A percentile compares a stretch with the other conserved stretches of the same genome.
These are phyloP conservation scores for Gastrolobium villosum DNA, from an alignment of 306 rosid species.

Conservation along the genomic window DNA sequence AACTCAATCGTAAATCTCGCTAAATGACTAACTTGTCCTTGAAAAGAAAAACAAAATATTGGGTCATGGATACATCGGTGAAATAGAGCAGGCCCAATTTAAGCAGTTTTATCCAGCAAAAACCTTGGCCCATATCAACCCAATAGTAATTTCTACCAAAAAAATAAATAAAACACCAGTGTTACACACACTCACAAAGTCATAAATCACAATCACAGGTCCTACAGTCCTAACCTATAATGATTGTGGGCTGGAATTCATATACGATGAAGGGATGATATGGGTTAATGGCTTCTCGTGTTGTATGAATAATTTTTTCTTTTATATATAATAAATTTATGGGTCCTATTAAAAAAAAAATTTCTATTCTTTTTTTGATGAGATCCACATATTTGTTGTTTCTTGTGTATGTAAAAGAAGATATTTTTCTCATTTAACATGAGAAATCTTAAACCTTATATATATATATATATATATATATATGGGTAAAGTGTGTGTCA, in stretches of 20 bases:
- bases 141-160: too few species aligned
- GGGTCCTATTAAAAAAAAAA: too few species aligned
- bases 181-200: too few species aligned
- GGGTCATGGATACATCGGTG: background rate
- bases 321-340: too few species aligned
- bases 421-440: too few species aligned
- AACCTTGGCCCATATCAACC: background rate
- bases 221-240: conserved; percentile 45
- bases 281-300: background rate
- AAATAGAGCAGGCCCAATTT: conserved; percentile 26
- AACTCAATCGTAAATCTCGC: background rate
- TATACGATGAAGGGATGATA: conserved; percentile 67
- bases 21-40: conserved; percentile 32
- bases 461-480: too few species aligned
- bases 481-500: too few species aligned
- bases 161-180: background rate
- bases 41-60: background rate
- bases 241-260: conserved; percentile 56
- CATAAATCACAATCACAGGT: background rate
- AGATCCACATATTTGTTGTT: too few species aligned
- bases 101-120: background rate
- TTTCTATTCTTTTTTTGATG: too few species aligned
- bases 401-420: too few species aligned
- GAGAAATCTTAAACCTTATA: too few species aligned
- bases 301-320: too few species aligned